Base-by-base conservation (phyloP, 768 basidiomycete species). In the Chiua virens region DNA sequence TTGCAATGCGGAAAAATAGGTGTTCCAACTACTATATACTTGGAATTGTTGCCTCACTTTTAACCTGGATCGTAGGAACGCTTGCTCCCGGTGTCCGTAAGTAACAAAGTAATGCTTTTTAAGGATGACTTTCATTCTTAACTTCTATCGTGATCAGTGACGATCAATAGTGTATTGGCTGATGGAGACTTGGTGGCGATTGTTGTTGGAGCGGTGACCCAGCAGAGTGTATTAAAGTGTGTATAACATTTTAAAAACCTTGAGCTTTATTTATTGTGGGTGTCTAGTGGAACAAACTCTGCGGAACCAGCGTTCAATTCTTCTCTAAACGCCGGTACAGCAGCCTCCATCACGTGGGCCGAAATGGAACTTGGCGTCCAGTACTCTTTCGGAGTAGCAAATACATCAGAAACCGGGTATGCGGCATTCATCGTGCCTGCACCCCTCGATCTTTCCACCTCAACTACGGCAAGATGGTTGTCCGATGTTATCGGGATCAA, bases 391-490 rank as follows among this genome's bases (percentile, higher is more conserved):
- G 40, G 53, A 9, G 17, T 45, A 15, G 55, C 39, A 8, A 52
- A 46, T 32, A 28, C 50, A 3, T 56, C 57, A 17, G 59, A 62
- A 11, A 28, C 55, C 0, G 57, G 55, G 2, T 59, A 61, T 38
- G 30, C 43, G 0, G 58, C 60, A 4, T 64, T 47, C 38, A 56
- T 67, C 25, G 53, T 45, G 0, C 66, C 66, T n/a, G 11, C 25
- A 4, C 66, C 66, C 18, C 25, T 56, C 23, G 27, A 60, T 36
- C 39, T 67, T 2, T 13, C 59, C 9, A 52, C 49, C 4, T 38
- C 58, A 1, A 62, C 54, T 11, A 54, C n/a, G 7, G 59, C 67
- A n/a, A 62, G 65, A 46, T 67, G 64, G 67, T 28, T 69, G 27
- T 54, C 57, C 17, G 66, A 67, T 40, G 65, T 69, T 13, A 53